Base-by-base conservation (phyloP, 2,329 filamentous ascomycete genomes). In the Monilinia laxa region DNA sequence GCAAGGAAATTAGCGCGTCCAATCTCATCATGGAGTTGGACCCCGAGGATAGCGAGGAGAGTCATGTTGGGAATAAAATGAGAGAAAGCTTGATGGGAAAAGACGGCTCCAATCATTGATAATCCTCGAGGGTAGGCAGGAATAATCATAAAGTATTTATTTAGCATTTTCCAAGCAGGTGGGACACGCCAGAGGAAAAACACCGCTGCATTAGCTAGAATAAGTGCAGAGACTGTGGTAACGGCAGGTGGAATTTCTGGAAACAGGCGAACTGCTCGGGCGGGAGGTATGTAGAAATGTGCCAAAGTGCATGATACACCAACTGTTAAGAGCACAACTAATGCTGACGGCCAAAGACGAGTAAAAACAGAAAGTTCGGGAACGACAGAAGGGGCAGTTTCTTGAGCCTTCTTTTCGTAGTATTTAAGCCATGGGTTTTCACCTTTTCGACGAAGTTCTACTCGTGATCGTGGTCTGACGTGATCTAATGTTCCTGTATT, bases 1-100 rank as follows among this genome's bases (percentile, higher is more conserved):
- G 87, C 84, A 25, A 92, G 78, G 77, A 92, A 92, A 65, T 85
- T 82, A 18, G 84, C 88, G 14, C 90, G 83, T 14, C 88, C 90
- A 35, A 92, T 79, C 71, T 92, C 88, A 69, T 91, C 87, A 77
- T 91, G 88, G 45, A 92, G 80, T 1, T 83, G 81, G 12, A 84
- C 83, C 31, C 90, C 91, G 23, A 92, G 81, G 73, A 91, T 80
- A 80, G 83, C 88, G 5, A 94, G 80, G 52, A 84, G 79, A 11
- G 83, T 71, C 84, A 91, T 87, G 78, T 94, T 94, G 53, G 81
- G 75, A 31, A 81, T 68, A 49, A 91, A 76, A 76, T 95, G 91
- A 57, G 77, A 73, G 23, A 87, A 70, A 3, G 77, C 79, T 64
- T 90, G 85, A 79, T 95, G 91, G 25, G 87, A 90, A 79, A 93